Base-by-base conservation (phyloP, 176 grass and related monocot species). In the Thalia dealbata region DNA sequence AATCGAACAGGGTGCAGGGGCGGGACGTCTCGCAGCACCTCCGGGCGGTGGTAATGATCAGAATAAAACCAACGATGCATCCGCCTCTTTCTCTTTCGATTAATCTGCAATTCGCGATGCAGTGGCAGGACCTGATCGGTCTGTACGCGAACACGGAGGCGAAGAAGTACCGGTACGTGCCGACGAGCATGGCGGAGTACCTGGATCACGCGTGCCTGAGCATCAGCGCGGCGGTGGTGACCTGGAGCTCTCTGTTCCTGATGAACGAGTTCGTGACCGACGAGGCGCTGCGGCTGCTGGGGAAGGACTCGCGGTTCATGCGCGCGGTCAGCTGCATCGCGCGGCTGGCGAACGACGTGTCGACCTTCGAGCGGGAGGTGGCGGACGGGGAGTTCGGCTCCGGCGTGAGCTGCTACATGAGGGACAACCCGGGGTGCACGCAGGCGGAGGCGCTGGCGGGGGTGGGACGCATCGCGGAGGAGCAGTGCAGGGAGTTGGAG, bases 291-390 rank as follows among this genome's bases (percentile, higher is more conserved):
- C 18, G 16, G 19, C 18, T 23, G 19, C 43, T 70, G 14, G 67
- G 67, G 7, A 23, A 43, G 18, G 18, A n/a, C 2, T 70, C 67
- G 15, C 67, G 15, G 0, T 25, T 70, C 21, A 45, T 46, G 41
- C 41, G 21, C 3, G 16, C 44, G 19, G 12, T 23, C 41, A 46
- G 26, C 32, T n/a, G 16, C 15, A 7, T 70, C 16, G 32, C 35
- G 38, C 67, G 67, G 38, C 67, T 70, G 19, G 43, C 67, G 38
- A 70, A 70, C 41, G 67, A 70, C 19, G 18, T 70, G 6, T 30
- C 23, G 8, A 70, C 67, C 19, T 42, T 46, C 41, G 38, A 70
- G 41, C 41, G 19, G 1, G 67, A 70, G 67, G 67, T 23, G 21
- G 22, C 16, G 0, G n/a, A 44, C 38, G 67, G 67, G 3, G 67